Evolutionary conservation across 1,284 basidiomycete genomes (phyloP).

Genomic region (Crocinoboletus sp.): DNA sequence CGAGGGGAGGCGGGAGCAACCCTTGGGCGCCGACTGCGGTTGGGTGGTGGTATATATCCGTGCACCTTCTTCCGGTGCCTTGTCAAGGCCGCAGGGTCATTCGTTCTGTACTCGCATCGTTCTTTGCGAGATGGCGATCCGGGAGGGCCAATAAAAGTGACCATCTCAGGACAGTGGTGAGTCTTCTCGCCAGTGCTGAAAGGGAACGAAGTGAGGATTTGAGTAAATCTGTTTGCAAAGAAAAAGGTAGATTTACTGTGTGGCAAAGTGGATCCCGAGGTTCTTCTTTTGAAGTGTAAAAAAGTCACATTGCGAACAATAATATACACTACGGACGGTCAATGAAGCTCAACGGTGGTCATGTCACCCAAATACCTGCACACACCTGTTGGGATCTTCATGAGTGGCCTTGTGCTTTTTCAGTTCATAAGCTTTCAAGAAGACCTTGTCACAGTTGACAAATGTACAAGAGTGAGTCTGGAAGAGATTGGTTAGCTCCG

Average conservation of each 20-base stretch:
- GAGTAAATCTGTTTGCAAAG: neutral
- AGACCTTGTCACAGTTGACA: slow-evolving; percentile 13
- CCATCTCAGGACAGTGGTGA: slow-evolving; percentile 20
- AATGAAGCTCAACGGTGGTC: neutral
- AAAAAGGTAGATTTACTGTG: slow-evolving; percentile 17
- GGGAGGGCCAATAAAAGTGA: neutral
- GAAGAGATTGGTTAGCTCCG: neutral
- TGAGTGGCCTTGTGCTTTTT: slow-evolving; percentile 23
- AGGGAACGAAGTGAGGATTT: neutral
- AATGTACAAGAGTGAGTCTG: slow-evolving; percentile 21
- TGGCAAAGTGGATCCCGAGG: slow-evolving; percentile 19
- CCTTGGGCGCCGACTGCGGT: slow-evolving; percentile 8
- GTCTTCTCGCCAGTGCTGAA: slow-evolving; percentile 27
- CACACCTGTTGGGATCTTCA: slow-evolving; percentile 15
- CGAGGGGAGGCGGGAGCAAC: neutral
- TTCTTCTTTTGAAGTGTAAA: slow-evolving; percentile 24
- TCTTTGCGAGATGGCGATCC: neutral
- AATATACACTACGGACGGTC: slow-evolving; percentile 12
- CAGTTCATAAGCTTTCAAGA: slow-evolving; percentile 17
- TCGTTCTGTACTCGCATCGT: slow-evolving; percentile 20
- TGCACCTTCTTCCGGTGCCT: slow-evolving; percentile 27
- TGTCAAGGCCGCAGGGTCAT: slow-evolving; percentile 29
- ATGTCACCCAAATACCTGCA: neutral
- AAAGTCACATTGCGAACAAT: slow-evolving; percentile 22
- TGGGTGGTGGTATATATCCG: slow-evolving; percentile 16